Conservation (phyloP, 352 stramenopile genomes). For the Globisporangium nunn region DNA sequence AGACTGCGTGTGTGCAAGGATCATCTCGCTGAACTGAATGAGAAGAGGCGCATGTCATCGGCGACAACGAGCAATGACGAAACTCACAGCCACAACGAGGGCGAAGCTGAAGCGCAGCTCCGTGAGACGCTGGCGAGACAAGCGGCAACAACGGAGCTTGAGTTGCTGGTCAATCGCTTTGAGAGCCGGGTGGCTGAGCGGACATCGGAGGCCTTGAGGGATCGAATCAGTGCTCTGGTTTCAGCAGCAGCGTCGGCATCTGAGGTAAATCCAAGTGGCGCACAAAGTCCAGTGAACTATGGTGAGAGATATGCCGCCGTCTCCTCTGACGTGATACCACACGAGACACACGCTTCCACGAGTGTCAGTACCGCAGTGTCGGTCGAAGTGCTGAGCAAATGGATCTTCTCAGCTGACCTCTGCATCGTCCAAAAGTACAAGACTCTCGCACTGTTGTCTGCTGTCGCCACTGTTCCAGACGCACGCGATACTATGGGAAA, state of each 20-base stretch:
- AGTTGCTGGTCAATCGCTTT: slow-evolving; percentile 26
- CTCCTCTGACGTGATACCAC: not conserved
- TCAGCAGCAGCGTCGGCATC: not conserved
- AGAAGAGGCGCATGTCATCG: not conserved
- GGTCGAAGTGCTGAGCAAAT: slow-evolving; percentile 2
- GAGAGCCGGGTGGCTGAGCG: slow-evolving; percentile 26
- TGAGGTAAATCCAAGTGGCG: not conserved
- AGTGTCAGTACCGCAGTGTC: slow-evolving; percentile 4
- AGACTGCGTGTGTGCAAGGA: slow-evolving; percentile 16
- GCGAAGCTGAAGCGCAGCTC: slow-evolving; percentile 7
- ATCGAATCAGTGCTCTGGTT: slow-evolving; percentile 1
- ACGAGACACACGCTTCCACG: not conserved
- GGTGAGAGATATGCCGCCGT: not conserved
- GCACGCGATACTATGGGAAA: slow-evolving; percentile 22
- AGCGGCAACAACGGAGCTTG: slow-evolving; percentile 7
- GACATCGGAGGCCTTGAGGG: slow-evolving; percentile 15
- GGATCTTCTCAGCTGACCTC: slow-evolving; percentile 18
- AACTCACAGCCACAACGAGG: not conserved
- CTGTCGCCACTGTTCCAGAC: slow-evolving; percentile 19
- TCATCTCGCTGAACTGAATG: not conserved
- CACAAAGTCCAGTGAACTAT: not conserved
- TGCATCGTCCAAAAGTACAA: slow-evolving; percentile 3
- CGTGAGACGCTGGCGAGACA: slow-evolving; percentile 3
- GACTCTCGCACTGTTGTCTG: slow-evolving; percentile 10
- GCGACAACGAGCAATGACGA: not conserved